Percentiles rank a stretch among this genome's conserved stretches.
phyloP scores from a whole-genome alignment of 441 rosid species.

The Gossypium lobatum region DNA sequence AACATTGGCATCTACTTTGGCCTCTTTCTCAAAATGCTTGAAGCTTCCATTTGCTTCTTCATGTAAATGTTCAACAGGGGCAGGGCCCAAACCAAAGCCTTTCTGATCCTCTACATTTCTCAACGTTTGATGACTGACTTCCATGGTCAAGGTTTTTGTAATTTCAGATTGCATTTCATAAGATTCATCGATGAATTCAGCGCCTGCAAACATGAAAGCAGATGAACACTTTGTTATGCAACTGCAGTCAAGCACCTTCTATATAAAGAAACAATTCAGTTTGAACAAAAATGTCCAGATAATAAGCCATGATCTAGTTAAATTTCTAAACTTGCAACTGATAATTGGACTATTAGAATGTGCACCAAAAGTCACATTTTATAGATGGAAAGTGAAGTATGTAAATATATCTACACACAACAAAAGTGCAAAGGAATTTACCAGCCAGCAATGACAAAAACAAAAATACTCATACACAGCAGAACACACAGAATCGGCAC shows the following conservation, averaged over 20 bases:
- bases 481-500: no score
- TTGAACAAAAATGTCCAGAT: neutral
- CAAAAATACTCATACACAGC: no score
- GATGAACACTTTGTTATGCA: slow-evolving; percentile 5
- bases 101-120: slow-evolving; percentile 13
- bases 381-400: neutral
- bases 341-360: neutral
- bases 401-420: neutral
- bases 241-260: neutral
- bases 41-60: slow-evolving; percentile 14
- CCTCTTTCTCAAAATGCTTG: slow-evolving; percentile 16
- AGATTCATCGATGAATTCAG: slow-evolving; percentile 24
- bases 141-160: slow-evolving; percentile 19
- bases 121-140: slow-evolving; percentile 13
- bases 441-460: no score
- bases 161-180: slow-evolving; percentile 26
- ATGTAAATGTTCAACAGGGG: slow-evolving; percentile 12
- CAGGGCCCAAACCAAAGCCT: slow-evolving; percentile 15
- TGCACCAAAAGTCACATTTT: no score
- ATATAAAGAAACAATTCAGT: neutral
- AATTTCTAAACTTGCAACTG: neutral
- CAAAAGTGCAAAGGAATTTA: neutral
- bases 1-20: slow-evolving; percentile 18
- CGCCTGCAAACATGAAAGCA: slow-evolving; percentile 39
- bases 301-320: neutral